Base-by-base conservation (phyloP, 208 protist species). In the Leishmania braziliensis region DNA sequence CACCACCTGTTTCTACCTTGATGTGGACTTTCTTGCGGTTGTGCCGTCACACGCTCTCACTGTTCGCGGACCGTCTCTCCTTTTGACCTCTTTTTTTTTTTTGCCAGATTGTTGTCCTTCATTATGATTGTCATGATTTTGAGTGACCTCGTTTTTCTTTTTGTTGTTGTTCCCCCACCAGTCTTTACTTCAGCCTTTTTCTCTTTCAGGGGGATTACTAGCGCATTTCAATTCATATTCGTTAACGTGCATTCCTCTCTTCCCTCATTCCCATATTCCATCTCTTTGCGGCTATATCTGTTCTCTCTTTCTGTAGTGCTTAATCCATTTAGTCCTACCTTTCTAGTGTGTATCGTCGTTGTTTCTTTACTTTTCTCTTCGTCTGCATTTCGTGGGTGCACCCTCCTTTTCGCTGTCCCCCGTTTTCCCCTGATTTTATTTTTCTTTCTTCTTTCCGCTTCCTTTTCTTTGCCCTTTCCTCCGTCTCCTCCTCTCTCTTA, bases 41-140 rank as follows among this genome's bases (percentile, higher is more conserved):
- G n/a, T 76, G 23, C 14, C 33, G 71, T 72, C 36, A 72, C 50
- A 58, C 71, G 50, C n/a, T 62, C 29, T 33, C n/a, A 76, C 16
- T 54, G 70, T 46, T 50, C 12, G 39, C 12, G 29, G 50, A 62
- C 12, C 20, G 9, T 14, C n/a, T 20, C 12, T 73, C 43, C 4
- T 36, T 72, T 26, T 50, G 0, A 6, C 39, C 39, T 10, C n/a
- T 10, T 39, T 58, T 58, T 20, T 20, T 75, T 36, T 75, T 4
- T 39, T 4, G 63, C 23, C 63, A 69, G 23, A 12, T 20, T 26
- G 43, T 43, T 60, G 16, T 43, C 33, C 0, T 9, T 39, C 5
- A 20, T 58, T 58, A 39, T 71, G n/a, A 50, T 36, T 71, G 65
- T 36, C n/a, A 36, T 39, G 36, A 39, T 39, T 39, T 39, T 39